Evolutionary conservation across 2,329 filamentous ascomycete genomes (phyloP), one percentile per base, ranked within the genome.

Genomic region (Paracamarosporium sp.): DNA sequence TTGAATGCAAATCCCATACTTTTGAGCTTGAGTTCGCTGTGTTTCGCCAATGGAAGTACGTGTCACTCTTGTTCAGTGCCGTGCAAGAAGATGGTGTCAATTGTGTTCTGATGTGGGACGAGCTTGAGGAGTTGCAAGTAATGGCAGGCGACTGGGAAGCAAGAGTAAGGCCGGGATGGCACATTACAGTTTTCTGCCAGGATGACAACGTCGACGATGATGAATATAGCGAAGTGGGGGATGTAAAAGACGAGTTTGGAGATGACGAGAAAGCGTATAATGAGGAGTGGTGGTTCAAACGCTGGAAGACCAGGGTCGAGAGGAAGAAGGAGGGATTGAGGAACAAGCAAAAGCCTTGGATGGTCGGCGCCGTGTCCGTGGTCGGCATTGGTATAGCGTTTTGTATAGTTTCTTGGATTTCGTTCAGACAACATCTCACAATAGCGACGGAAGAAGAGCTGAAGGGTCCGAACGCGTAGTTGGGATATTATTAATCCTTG

Each of bases 81-180:
- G 7, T 53, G 2, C 78, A 94, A 91, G 81, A 96, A 92, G 67
- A 96, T 87, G 82, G 97, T 92, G 68, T 87, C 85, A 28, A 27
- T 11, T 50, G 47, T 11, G 25, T 13, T 8, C 12, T 38, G 15
- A 30, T 50, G 20, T 68, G 83, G 80, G 65, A 88, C 75, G 77
- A 88, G 84, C 76, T 89, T 85, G 71, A 97, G 79, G 66, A 91
- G 85, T 76, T 96, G 92, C 69, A 96, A 86, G 88, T 98, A 96
- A 89, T 97, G 92, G 72, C 97, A 90, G 69, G 97, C 4, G 65
- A 66, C 31, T 68, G 65, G 64, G 55, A 68, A n/a, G 62, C 65
- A 9, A 48, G 64, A 6, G 58, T 57, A 2, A 50, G 50, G 25
- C 64, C 61, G 11, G 61, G 64, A 1, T 57, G 60, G 59, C 40